Evolutionary conservation across 306 rosid species (phyloP).

Genomic region (Acacia crassicarpa): DNA sequence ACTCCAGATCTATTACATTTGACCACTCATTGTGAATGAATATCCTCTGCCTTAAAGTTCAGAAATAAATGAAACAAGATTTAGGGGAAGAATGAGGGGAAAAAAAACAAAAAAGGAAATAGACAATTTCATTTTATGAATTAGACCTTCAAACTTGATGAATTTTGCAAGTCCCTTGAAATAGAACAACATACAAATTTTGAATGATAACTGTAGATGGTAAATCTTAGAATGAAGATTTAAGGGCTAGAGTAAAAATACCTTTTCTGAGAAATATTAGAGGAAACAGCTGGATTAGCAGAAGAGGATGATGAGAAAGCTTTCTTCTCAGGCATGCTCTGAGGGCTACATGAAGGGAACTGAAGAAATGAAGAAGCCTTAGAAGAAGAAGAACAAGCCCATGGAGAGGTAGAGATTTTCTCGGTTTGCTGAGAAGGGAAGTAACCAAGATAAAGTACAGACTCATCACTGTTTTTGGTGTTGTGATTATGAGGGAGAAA

Average conservation of each 20-base stretch:
- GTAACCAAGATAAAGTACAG: constrained; percentile 56
- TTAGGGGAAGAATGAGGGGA: background rate
- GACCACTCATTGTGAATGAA: constrained; percentile 60
- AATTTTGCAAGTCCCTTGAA: background rate
- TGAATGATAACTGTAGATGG: background rate
- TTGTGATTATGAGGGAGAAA: constrained; percentile 13
- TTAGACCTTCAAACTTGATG: background rate
- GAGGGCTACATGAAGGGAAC: constrained; percentile 35
- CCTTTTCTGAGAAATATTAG: constrained; percentile 97
- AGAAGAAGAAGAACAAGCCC: constrained; percentile 40
- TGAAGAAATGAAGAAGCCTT: constrained; percentile 52
- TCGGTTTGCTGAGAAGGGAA: constrained; percentile 36
- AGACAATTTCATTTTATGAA: background rate
- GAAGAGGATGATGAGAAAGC: constrained; percentile 53
- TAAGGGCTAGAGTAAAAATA: constrained; percentile 23
- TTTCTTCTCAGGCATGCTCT: constrained; percentile 37
- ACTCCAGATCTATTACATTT: constrained; percentile 39
- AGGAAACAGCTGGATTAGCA: constrained; percentile 73
- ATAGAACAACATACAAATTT: background rate
- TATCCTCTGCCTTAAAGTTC: constrained; percentile 60
- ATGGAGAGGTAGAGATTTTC: constrained; percentile 44
- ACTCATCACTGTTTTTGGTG: constrained; percentile 38
- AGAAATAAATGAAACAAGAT: constrained; percentile 13
- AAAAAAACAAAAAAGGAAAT: background rate
- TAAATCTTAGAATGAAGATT: background rate